Conservation (phyloP, 208 protist genomes). For the Trypanosoma theileri region DNA sequence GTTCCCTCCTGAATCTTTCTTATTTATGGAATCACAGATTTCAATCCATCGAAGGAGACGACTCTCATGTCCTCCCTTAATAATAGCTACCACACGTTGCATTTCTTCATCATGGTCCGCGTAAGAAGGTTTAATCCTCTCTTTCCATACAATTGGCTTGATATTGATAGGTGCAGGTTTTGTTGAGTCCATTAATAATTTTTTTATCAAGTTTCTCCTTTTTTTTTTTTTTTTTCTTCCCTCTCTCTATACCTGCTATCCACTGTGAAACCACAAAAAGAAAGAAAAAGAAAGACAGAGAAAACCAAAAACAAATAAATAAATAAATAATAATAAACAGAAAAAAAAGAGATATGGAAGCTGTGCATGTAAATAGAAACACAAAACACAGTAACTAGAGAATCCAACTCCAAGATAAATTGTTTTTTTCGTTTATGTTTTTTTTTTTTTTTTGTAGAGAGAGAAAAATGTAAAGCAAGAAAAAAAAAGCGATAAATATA, state of each 20-base stretch:
- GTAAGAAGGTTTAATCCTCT: background rate
- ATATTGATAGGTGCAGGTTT: background rate
- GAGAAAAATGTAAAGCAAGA: background rate
- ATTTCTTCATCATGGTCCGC: slow-evolving; percentile 20
- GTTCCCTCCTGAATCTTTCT: slow-evolving; percentile 50
- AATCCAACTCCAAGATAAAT: too few species aligned
- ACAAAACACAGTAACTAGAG: too few species aligned
- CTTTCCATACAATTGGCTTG: slow-evolving; percentile 14
- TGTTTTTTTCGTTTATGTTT: too few species aligned
- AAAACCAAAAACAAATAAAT: background rate
- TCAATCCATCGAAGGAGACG: slow-evolving; percentile 51
- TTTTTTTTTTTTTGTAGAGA: background rate
- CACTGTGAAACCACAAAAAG: background rate
- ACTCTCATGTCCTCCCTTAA: slow-evolving; percentile 36
- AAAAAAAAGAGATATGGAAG: background rate
- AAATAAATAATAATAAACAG: background rate
- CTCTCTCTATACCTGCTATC: too few species aligned
- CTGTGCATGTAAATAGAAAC: too few species aligned
- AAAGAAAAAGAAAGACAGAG: background rate
- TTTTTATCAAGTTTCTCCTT: background rate
- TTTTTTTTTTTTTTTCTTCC: too few species aligned
- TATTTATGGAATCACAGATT: slow-evolving; percentile 46
- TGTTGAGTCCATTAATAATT: background rate
- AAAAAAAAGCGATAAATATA: slow-evolving; percentile 1
- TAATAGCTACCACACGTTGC: slow-evolving; percentile 32